Base-by-base conservation (phyloP, 2,329 filamentous ascomycete genomes). In the Lasiodiplodia gonubiensis region DNA sequence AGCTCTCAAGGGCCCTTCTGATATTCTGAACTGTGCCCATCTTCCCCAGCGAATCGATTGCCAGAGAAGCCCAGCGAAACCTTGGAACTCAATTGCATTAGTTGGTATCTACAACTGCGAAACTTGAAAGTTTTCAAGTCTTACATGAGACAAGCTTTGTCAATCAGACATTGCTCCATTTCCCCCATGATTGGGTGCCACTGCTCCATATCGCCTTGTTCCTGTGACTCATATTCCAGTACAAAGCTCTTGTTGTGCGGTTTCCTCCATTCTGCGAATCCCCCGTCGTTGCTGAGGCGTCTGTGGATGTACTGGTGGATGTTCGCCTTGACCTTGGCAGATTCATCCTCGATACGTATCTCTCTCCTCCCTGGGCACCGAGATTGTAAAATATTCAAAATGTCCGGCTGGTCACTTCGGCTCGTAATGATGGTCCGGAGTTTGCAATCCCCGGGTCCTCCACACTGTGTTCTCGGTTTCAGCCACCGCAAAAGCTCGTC, bases 111-210 rank as follows among this genome's bases (percentile, higher is more conserved):
- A 18, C 1, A 8, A 18, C 0, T 3, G 39, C 14, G 6, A 18
- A 42, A 0, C 0, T n/a, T n/a, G 6, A 18, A 42, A 0, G 1
- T n/a, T n/a, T 3, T 1, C 5, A 7, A 42, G 2, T 3, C 39
- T 42, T n/a, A 42, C 39, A 42, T 42, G 6, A 18, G 7, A 2
- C 39, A 5, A 3, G 39, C 16, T 42, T 42, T 18, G 16, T 16
- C 39, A 7, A 18, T 16, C 16, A 42, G 18, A 11, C 18, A n/a
- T 35, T 25, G 0, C 1, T 33, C 30, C 8, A 33, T 10, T 33
- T 10, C 8, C 1, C 10, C 10, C 30, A 33, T 33, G 1, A 10
- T 33, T 10, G 30, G 30, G 8, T 33, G 30, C 30, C 30, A 33
- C 8, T 10, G 30, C 8, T 33, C 30, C 30, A 33, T 33, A 2